phyloP scores from a whole-genome alignment of 768 basidiomycete genomes.

The Termitomyces sp. region DNA sequence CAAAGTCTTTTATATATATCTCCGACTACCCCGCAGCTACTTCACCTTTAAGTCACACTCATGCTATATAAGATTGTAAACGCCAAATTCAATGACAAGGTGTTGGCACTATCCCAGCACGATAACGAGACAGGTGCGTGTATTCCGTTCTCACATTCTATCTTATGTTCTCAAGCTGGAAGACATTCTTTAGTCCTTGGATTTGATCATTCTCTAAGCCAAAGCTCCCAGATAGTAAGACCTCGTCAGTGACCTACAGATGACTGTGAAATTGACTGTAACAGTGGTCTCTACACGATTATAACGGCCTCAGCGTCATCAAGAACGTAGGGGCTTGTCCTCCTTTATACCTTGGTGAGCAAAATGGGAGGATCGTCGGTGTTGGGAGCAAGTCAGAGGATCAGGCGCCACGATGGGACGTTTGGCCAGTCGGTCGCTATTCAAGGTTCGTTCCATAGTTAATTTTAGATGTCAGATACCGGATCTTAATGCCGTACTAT shows the following conservation, averaged over 20 bases:
- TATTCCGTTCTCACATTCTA: not conserved
- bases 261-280: not conserved
- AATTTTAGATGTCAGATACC: too few relatives aligned
- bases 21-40: not conserved
- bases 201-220: not conserved
- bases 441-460: slow-evolving; percentile 1
- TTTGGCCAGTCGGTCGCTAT: slow-evolving; percentile 8
- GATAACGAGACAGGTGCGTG: slow-evolving; percentile 4
- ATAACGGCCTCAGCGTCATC: slow-evolving; percentile 7
- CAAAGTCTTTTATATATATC: not conserved
- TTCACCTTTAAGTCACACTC: not conserved
- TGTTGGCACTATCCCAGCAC: slow-evolving; percentile 2
- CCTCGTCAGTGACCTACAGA: not conserved
- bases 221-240: not conserved
- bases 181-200: slow-evolving; percentile 1
- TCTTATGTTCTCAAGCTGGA: not conserved
- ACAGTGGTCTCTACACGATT: slow-evolving; percentile 6
- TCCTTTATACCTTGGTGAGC: slow-evolving; percentile 6
- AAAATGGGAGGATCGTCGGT: slow-evolving; percentile 4
- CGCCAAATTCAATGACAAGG: slow-evolving; percentile 9
- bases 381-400: slow-evolving; percentile 2
- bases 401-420: slow-evolving; percentile 7
- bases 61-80: slow-evolving; percentile 9
- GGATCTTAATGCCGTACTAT: not conserved
- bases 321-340: not conserved